These are phyloP conservation scores for Metarhizium brunneum DNA, from an alignment of 2,329 filamentous ascomycete genomes.

Conservation along the genomic window DNA sequence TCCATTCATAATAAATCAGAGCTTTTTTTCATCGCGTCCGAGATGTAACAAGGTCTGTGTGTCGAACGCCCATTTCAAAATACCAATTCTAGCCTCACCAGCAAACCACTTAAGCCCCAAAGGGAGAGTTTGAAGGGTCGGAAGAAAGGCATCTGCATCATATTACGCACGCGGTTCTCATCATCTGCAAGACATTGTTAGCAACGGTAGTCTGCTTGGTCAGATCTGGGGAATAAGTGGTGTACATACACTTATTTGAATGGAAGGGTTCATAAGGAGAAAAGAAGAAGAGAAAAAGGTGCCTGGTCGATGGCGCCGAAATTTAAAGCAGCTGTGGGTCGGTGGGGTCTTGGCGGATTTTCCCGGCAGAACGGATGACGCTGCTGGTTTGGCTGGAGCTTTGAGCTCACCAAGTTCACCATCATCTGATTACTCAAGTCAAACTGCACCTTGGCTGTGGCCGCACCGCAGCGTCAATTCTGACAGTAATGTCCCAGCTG, in stretches of 20 bases:
- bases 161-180: conserved; percentile 98
- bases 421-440: neutral
- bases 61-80: conserved; percentile 99
- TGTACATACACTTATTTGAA: conserved; percentile 88
- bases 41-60: conserved; percentile 95
- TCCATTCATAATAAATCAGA: conserved; percentile 62
- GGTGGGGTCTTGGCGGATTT: neutral
- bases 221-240: neutral
- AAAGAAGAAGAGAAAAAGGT: conserved; percentile 43
- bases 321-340: conserved; percentile 23
- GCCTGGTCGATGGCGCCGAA: conserved; percentile 19
- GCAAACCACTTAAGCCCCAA: conserved; percentile 82
- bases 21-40: conserved; percentile 95
- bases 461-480: conserved; percentile 1
- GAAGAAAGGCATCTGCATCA: conserved; percentile 64
- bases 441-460: neutral
- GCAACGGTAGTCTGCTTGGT: conserved; percentile 18
- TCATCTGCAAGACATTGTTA: conserved; percentile 59
- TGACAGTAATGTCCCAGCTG: conserved; percentile 16
- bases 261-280: conserved; percentile 82
- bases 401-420: neutral
- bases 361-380: conserved; percentile 1
- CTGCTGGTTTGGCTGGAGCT: neutral
- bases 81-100: conserved; percentile 52
- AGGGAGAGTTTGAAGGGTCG: conserved; percentile 72